Percentiles rank a stretch among this genome's conserved stretches.
Evolutionary conservation across 208 protist species (phyloP).

Genomic region (Crithidia expoeki): DNA sequence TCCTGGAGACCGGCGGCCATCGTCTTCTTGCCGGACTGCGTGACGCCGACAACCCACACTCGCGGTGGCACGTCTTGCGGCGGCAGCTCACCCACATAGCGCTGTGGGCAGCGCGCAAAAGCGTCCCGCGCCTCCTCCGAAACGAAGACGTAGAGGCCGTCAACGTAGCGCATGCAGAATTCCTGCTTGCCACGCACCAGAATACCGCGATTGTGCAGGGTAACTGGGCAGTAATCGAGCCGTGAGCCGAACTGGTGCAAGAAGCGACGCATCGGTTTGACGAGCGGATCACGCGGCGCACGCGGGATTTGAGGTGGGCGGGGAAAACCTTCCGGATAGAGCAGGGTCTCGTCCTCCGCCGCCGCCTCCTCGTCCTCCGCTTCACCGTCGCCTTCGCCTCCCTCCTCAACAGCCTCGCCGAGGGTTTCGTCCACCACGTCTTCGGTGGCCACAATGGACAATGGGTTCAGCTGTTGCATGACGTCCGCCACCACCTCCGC

Average conservation of each 20-base stretch:
- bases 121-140: conserved; percentile 50
- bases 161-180: conserved; percentile 55
- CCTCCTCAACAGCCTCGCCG: conserved; percentile 58
- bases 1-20: conserved; percentile 58
- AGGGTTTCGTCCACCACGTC: conserved; percentile 42
- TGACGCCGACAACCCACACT: conserved; percentile 80
- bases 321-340: conserved; percentile 46
- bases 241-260: conserved; percentile 82
- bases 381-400: conserved; percentile 58
- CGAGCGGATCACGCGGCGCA: conserved; percentile 38
- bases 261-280: conserved; percentile 58
- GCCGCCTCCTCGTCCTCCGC: conserved; percentile 65
- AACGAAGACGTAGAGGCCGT: conserved; percentile 82
- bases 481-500: conserved; percentile 51
- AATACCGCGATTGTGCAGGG: conserved; percentile 65
- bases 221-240: conserved; percentile 88
- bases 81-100: conserved; percentile 51
- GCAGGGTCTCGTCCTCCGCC: conserved; percentile 64
- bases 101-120: conserved; percentile 75
- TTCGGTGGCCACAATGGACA: conserved; percentile 50
- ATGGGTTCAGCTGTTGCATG: conserved; percentile 51
- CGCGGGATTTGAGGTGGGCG: not conserved
- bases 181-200: conserved; percentile 74
- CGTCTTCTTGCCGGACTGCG: conserved; percentile 72
- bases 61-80: conserved; percentile 64